phyloP scores from a whole-genome alignment of 1,284 basidiomycete genomes.

The Ustilago shanxiensis region DNA sequence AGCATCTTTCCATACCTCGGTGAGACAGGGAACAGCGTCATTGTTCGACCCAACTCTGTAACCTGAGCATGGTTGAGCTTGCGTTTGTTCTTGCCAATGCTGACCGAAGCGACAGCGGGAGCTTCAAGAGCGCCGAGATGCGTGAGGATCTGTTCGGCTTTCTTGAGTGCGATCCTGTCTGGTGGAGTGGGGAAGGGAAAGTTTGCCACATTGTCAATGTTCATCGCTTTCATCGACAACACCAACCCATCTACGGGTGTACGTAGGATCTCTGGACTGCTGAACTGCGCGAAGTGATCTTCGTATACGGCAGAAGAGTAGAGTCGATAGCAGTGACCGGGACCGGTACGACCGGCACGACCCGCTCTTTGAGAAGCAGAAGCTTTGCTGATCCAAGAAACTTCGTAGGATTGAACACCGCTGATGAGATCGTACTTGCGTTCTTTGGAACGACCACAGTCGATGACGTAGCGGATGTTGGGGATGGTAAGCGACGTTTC shows the following conservation, averaged over 20 bases:
- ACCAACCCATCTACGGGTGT: conserved; percentile 98
- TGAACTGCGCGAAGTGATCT: conserved; percentile 88
- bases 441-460: conserved; percentile 85
- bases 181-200: conserved; percentile 99
- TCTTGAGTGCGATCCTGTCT: conserved; percentile 80
- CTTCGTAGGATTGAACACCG: conserved; percentile 80
- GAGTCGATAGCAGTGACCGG: conserved; percentile 82
- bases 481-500: conserved; percentile 85
- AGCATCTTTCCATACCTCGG: conserved; percentile 96
- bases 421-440: conserved; percentile 77
- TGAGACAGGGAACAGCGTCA: conserved; percentile 92
- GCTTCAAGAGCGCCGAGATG: conserved; percentile 80
- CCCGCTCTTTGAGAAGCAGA: conserved; percentile 80
- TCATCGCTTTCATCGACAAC: conserved; percentile 99
- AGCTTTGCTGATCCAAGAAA: conserved; percentile 82
- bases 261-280: conserved; percentile 90
- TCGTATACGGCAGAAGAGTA: conserved; percentile 86
- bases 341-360: conserved; percentile 82
- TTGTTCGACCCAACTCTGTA: conserved; percentile 87
- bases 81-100: conserved; percentile 70
- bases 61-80: conserved; percentile 73
- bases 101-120: conserved; percentile 72
- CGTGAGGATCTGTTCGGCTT: conserved; percentile 84
- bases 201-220: conserved; percentile 94
- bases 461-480: conserved; percentile 81